phyloP scores from a whole-genome alignment of 768 basidiomycete genomes.

The Amanita brunnescens region DNA sequence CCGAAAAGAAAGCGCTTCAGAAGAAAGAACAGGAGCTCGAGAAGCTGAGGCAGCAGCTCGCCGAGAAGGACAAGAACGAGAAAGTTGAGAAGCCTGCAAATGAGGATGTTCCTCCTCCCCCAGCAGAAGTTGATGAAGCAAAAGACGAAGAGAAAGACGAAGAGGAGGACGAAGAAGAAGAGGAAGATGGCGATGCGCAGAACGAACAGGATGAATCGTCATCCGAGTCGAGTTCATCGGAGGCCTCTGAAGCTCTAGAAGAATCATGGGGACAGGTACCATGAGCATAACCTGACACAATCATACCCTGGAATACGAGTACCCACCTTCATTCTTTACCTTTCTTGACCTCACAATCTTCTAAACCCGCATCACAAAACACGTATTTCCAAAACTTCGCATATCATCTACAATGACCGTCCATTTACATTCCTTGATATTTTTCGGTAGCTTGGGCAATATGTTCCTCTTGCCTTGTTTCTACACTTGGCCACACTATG shows the following conservation, averaged over 20 bases:
- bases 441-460: too few species aligned
- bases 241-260: conserved; percentile 2
- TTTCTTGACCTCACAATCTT: background rate
- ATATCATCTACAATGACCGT: too few species aligned
- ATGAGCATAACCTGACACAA: background rate
- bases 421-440: background rate
- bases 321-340: background rate
- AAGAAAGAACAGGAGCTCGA: conserved; percentile 54
- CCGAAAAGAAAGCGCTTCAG: conserved; percentile 53
- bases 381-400: background rate
- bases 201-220: conserved; percentile 19
- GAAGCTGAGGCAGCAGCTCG: conserved; percentile 40
- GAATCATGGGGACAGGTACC: conserved; percentile 3
- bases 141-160: conserved; percentile 9
- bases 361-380: background rate
- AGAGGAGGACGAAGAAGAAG: too few species aligned
- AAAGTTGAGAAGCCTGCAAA: background rate
- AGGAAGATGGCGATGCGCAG: conserved; percentile 22
- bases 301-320: background rate
- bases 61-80: conserved; percentile 45
- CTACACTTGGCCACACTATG: too few species aligned
- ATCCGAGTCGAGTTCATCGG: conserved; percentile 19
- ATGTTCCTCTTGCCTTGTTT: too few species aligned
- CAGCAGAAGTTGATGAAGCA: too few species aligned
- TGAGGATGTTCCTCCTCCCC: background rate